Evolutionary conservation across 164 flowering plant genomes (phyloP).

Genomic region (Paratinospora sagittata): DNA sequence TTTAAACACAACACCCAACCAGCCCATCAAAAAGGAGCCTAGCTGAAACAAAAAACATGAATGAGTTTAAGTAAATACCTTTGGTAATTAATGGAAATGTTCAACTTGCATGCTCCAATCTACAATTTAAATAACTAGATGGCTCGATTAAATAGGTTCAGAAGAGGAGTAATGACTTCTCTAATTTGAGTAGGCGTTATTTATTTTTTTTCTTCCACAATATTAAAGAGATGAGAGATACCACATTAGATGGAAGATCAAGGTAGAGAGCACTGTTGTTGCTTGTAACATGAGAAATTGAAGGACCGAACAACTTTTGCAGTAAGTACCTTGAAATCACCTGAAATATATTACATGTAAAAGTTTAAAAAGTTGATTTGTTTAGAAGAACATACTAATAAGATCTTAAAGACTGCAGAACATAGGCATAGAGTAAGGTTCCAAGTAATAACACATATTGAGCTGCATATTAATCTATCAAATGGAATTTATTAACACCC

Average conservation of each 20-base stretch:
- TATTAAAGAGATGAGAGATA: constrained; percentile 31
- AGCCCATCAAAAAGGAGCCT: constrained; percentile 96
- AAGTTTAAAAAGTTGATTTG: neutral
- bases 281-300: constrained; percentile 49
- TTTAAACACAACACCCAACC: constrained; percentile 90
- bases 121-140: neutral
- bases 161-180: neutral
- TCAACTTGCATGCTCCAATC: neutral
- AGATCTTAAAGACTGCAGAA: no score
- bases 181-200: neutral
- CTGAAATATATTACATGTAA: constrained; percentile 28
- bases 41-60: constrained; percentile 34
- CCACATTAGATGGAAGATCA: constrained; percentile 97
- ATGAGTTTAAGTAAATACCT: neutral
- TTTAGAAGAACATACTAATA: no score
- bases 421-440: no score
- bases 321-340: constrained; percentile 63
- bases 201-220: neutral
- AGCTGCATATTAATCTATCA: no score
- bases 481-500: no score
- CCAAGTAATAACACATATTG: no score
- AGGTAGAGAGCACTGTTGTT: constrained; percentile 52
- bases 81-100: neutral
- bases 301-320: constrained; percentile 78
- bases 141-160: neutral